Evolutionary conservation across 1,284 basidiomycete species (phyloP), one percentile per base, ranked within the genome.

Genomic region (Irpex rosettiformis): DNA sequence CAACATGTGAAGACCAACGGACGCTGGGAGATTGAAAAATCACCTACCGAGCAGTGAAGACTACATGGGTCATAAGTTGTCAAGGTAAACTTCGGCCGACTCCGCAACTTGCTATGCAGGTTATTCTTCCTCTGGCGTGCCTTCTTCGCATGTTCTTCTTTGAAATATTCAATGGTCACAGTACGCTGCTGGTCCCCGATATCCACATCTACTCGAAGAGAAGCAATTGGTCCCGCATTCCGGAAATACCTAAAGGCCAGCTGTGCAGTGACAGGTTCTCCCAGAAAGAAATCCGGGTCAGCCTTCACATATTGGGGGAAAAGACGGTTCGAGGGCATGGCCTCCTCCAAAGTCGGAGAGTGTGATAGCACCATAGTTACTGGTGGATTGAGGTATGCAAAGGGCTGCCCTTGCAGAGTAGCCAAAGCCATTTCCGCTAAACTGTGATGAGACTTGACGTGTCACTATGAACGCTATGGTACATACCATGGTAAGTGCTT

Each of bases 151-250:
- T 45, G 33, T 13, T 43, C 22, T n/a, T 43, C 40, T n/a, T 59
- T 10, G 54, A 54, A 59, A 21, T 59, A 59, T 48, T 59, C 47
- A n/a, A 59, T 33, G 2, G 53, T 40, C 30, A 37, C 8, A 10
- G 30, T 37, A 37, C 16, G 30, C 8, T 8, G 30, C 8, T 8
- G 16, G 8, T 37, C 10, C 30, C 30, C 30, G 8, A 37, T 8
- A 37, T 37, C 16, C 8, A 37, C 30, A 8, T 37, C 30, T 16
- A 10, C 16, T 16, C 30, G 30, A 37, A 37, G 8, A 37, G 30
- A 37, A 16, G 16, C 30, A 37, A 37, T 37, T 10, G 30, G 30
- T 10, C 30, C 30, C 16, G 30, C 30, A 16, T 8, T 37, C 8
- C 30, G 30, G 16, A 37, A 37, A 8, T 16, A 37, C 30, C 16